These are phyloP conservation scores for Echria macrotheca DNA, from an alignment of 495 filamentous ascomycete genomes.

Conservation along the genomic window DNA sequence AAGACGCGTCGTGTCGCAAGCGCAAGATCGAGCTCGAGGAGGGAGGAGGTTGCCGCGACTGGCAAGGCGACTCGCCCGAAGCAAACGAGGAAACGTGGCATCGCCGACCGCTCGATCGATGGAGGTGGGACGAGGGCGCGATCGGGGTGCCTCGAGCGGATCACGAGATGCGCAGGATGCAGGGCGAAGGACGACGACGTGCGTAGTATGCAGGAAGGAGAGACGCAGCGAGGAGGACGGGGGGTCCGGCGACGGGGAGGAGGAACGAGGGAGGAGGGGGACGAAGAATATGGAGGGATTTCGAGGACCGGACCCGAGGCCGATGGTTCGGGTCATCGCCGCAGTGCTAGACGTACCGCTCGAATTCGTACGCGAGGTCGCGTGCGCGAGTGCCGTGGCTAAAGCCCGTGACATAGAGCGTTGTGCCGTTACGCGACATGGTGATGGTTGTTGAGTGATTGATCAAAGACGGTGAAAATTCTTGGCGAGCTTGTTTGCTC, in stretches of 20 bases:
- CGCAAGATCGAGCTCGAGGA: constrained; percentile 24
- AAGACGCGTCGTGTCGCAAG: constrained; percentile 16
- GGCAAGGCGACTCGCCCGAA: constrained; percentile 35
- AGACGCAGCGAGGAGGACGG: constrained; percentile 28
- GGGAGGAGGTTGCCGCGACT: constrained; percentile 28
- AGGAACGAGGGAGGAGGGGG: constrained; percentile 29
- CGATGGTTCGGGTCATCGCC: constrained; percentile 40
- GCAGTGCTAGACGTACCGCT: constrained; percentile 61
- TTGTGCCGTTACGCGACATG: constrained; percentile 92
- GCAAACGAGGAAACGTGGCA: constrained; percentile 22
- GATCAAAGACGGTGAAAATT: not conserved
- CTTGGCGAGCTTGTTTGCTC: too few relatives aligned
- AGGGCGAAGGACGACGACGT: constrained; percentile 27
- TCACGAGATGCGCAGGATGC: constrained; percentile 12
- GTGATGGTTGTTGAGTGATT: constrained; percentile 17
- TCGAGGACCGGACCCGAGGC: constrained; percentile 34
- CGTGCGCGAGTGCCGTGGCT: constrained; percentile 98
- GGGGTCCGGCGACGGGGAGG: constrained; percentile 38
- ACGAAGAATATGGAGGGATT: constrained; percentile 16
- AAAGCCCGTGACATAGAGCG: constrained; percentile 95
- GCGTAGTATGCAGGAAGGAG: constrained; percentile 14
- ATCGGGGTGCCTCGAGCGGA: constrained; percentile 28
- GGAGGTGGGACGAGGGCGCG: constrained; percentile 30
- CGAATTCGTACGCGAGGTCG: constrained; percentile 99
- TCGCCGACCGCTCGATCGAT: constrained; percentile 56